phyloP scores from a whole-genome alignment of 352 stramenopile genomes.

The Phytopythium helicoides region DNA sequence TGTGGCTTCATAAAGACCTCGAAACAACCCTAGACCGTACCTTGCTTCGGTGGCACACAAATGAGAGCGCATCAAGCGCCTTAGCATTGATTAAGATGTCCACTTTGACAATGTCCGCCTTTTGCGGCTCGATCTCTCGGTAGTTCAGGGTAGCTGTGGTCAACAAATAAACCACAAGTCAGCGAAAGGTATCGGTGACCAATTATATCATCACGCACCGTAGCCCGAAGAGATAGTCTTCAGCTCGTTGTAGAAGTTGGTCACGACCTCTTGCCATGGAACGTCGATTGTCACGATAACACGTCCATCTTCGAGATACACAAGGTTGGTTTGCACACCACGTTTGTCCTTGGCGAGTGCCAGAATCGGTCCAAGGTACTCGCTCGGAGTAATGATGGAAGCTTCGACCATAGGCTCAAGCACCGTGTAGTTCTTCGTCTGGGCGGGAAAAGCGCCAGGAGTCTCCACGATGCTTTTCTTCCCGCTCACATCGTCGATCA shows the following conservation, averaged over 20 bases:
- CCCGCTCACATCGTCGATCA: conserved; percentile 61
- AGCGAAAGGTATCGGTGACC: neutral
- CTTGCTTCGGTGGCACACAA: conserved; percentile 93
- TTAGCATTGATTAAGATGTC: conserved; percentile 95
- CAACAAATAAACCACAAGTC: conserved; percentile 6
- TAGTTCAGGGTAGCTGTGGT: conserved; percentile 91
- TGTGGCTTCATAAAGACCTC: neutral
- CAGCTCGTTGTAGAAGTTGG: conserved; percentile 98
- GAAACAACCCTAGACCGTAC: conserved; percentile 25
- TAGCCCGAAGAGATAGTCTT: conserved; percentile 97
- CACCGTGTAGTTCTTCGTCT: conserved; percentile 87
- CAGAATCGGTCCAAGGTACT: conserved; percentile 95
- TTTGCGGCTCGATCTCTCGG: conserved; percentile 85
- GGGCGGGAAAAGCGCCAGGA: conserved; percentile 68
- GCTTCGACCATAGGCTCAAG: conserved; percentile 97
- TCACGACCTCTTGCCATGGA: conserved; percentile 99
- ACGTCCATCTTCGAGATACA: conserved; percentile 93
- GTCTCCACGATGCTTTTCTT: conserved; percentile 54
- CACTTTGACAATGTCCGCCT: conserved; percentile 94
- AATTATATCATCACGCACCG: conserved; percentile 41
- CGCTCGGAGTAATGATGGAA: conserved; percentile 94
- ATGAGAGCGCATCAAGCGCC: conserved; percentile 95
- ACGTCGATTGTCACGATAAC: conserved; percentile 94
- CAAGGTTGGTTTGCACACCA: conserved; percentile 90
- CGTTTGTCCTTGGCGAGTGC: conserved; percentile 91